phyloP scores from a whole-genome alignment of 495 filamentous ascomycete genomes.

The Aspergillus olivimuriae region DNA sequence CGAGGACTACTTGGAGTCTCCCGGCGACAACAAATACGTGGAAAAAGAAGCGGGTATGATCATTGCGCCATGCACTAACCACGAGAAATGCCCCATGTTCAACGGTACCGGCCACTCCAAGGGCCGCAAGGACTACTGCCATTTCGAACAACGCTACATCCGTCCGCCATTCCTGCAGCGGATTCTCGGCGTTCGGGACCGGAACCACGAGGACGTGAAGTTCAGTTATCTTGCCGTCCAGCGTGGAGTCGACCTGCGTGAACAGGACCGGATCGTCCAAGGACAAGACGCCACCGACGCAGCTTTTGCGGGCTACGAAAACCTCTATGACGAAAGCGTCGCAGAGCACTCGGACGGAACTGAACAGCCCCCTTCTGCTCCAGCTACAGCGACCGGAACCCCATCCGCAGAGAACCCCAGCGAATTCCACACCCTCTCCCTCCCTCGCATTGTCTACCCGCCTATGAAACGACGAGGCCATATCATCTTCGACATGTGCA shows the following conservation, averaged over 20 bases:
- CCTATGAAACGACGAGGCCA: constrained; percentile 85
- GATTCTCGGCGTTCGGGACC: constrained; percentile 59
- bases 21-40: constrained; percentile 26
- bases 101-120: constrained; percentile 54
- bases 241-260: constrained; percentile 56
- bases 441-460: constrained; percentile 71
- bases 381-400: too few species aligned
- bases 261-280: constrained; percentile 33
- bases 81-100: constrained; percentile 85
- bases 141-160: constrained; percentile 83
- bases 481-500: constrained; percentile 86
- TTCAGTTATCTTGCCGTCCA: constrained; percentile 89
- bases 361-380: neutral
- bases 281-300: constrained; percentile 38
- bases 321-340: constrained; percentile 12
- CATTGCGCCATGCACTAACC: constrained; percentile 92
- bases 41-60: constrained; percentile 80
- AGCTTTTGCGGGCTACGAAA: constrained; percentile 47
- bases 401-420: too few species aligned
- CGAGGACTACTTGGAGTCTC: constrained; percentile 32
- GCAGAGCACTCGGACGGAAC: constrained; percentile 3
- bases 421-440: constrained; percentile 52
- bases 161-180: constrained; percentile 77
- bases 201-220: constrained; percentile 83
- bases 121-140: constrained; percentile 83